These are phyloP conservation scores for Neoboletus subvelutipes DNA, from an alignment of 768 basidiomycete genomes.

Conservation along the genomic window DNA sequence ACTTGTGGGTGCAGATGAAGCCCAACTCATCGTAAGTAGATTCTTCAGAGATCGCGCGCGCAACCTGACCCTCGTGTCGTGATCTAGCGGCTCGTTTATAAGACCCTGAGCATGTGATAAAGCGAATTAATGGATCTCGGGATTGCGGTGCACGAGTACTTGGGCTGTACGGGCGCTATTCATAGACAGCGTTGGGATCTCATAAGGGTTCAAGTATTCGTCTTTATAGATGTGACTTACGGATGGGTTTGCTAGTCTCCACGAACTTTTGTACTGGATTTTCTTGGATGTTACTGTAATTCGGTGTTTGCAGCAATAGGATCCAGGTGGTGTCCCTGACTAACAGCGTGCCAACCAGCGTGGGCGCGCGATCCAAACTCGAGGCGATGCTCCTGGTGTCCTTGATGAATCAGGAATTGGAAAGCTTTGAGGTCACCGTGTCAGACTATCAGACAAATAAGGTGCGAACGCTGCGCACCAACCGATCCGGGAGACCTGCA, in stretches of 20 bases:
- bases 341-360: constrained; percentile 18
- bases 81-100: constrained; percentile 29
- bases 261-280: neutral
- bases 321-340: neutral
- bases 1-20: constrained; percentile 27
- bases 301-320: neutral
- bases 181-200: constrained; percentile 19
- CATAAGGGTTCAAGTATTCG: constrained; percentile 7
- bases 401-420: constrained; percentile 15
- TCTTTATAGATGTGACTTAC: constrained; percentile 22
- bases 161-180: constrained; percentile 16
- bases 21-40: constrained; percentile 25
- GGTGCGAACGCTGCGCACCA: constrained; percentile 16
- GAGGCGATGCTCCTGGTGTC: constrained; percentile 17
- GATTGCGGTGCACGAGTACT: constrained; percentile 7
- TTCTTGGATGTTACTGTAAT: constrained; percentile 4
- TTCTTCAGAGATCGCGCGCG: constrained; percentile 3
- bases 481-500: constrained; percentile 3
- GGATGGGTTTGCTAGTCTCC: constrained; percentile 5
- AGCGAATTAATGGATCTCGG: neutral
- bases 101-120: constrained; percentile 29
- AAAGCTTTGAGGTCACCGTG: constrained; percentile 10
- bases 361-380: constrained; percentile 13
- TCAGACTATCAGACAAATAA: constrained; percentile 11
- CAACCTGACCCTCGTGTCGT: constrained; percentile 20